phyloP scores from a whole-genome alignment of 2,329 filamentous ascomycete genomes.

The Xylaria hypoxylon region DNA sequence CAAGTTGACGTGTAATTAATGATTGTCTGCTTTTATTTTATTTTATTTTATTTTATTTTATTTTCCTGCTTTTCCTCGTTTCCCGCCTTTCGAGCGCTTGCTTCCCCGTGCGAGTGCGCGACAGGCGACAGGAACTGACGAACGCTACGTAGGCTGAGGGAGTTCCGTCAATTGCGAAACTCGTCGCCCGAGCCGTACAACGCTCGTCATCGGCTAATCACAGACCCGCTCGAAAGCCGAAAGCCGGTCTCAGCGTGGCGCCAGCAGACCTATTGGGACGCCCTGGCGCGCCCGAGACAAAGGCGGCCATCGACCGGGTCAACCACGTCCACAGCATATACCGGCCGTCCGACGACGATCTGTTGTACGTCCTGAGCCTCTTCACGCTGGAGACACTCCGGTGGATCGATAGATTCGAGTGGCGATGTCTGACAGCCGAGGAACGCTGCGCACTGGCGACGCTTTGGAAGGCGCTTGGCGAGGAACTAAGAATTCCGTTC shows the following conservation, averaged over 20 bases:
- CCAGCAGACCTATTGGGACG: constrained; percentile 19
- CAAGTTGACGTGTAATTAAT: background rate
- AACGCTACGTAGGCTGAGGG: constrained; percentile 24
- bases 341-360: constrained; percentile 33
- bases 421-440: background rate
- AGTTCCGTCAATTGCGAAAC: constrained; percentile 33
- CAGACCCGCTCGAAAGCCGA: background rate
- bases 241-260: constrained; percentile 3
- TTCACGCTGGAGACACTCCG: constrained; percentile 23
- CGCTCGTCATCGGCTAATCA: constrained; percentile 8
- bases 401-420: constrained; percentile 32
- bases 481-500: constrained; percentile 25
- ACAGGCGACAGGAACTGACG: background rate
- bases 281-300: constrained; percentile 5
- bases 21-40: background rate
- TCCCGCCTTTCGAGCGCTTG: too few relatives aligned
- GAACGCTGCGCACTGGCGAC: constrained; percentile 35
- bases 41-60: background rate
- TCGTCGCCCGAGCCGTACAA: constrained; percentile 20
- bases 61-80: background rate
- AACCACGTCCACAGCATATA: constrained; percentile 35
- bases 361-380: constrained; percentile 33
- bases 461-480: constrained; percentile 32
- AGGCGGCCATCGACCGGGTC: constrained; percentile 27
- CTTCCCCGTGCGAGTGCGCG: too few relatives aligned